phyloP scores from a whole-genome alignment of 805 yeast species.

The Ogataea degrootiae region DNA sequence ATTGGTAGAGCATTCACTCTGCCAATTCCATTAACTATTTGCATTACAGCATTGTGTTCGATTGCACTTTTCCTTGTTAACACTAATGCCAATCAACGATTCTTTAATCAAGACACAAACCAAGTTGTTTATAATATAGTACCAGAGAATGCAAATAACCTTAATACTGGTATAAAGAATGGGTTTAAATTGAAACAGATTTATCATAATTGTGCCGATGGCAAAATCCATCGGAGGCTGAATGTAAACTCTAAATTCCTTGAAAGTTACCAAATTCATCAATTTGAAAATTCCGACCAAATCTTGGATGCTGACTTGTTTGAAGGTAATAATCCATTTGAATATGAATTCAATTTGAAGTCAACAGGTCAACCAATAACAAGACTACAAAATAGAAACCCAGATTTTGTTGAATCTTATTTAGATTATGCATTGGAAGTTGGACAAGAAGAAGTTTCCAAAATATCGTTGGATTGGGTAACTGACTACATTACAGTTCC shows the following conservation, averaged over 20 bases:
- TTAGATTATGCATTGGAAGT: conserved; percentile 49
- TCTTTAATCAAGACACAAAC: too few relatives aligned
- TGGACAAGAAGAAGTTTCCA: conserved; percentile 32
- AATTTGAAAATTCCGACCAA: background rate
- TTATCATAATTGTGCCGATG: conserved; percentile 55
- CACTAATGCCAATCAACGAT: too few relatives aligned
- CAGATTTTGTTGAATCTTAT: conserved; percentile 64
- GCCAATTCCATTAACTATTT: too few relatives aligned
- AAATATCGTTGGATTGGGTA: conserved; percentile 59
- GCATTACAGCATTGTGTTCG: too few relatives aligned
- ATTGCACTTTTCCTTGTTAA: too few relatives aligned
- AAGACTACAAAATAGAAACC: conserved; percentile 44
- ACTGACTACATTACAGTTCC: conserved; percentile 57
- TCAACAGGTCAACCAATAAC: conserved; percentile 13
- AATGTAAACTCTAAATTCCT: conserved; percentile 14
- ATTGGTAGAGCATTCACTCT: too few relatives aligned
- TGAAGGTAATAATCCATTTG: conserved; percentile 14
- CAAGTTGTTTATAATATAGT: too few relatives aligned
- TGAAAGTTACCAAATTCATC: conserved; percentile 1
- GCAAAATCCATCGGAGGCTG: conserved; percentile 38
- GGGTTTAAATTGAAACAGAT: conserved; percentile 47
- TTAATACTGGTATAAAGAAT: background rate
- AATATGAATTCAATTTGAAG: conserved; percentile 14
- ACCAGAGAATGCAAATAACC: background rate
- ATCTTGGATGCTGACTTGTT: conserved; percentile 3